Percentiles rank a stretch among this genome's conserved stretches.
Evolutionary conservation across 768 basidiomycete genomes (phyloP).

Genomic region (Pisolithus microcarpus): DNA sequence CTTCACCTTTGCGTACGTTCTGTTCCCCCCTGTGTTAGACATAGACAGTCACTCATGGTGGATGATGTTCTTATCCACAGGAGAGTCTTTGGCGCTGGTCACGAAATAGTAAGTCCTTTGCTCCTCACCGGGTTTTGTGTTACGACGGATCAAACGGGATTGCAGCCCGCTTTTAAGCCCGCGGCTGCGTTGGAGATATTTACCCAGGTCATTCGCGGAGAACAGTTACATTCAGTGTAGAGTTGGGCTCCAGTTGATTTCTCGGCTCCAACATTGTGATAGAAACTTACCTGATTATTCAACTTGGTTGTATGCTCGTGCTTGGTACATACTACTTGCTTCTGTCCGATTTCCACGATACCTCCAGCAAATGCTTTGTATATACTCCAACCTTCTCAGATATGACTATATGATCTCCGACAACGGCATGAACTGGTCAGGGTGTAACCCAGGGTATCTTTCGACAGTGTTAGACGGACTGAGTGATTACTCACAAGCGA

Average conservation of each 20-base stretch:
- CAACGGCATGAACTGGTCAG: no score
- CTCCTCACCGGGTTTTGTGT: background rate
- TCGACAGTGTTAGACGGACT: background rate
- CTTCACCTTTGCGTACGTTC: constrained; percentile 58
- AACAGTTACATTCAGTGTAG: constrained; percentile 48
- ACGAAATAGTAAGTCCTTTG: constrained; percentile 50
- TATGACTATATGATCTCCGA: no score
- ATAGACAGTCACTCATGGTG: background rate
- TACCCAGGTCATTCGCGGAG: constrained; percentile 42
- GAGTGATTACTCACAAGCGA: background rate
- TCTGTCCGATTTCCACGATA: no score
- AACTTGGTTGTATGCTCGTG: no score
- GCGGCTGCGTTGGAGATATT: constrained; percentile 53
- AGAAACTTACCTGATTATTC: no score
- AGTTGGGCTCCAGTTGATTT: background rate
- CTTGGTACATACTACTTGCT: no score
- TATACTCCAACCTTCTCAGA: no score
- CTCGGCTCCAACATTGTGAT: background rate
- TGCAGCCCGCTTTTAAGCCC: constrained; percentile 57
- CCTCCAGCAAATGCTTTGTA: no score
- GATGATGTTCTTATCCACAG: constrained; percentile 21
- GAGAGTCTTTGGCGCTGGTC: constrained; percentile 51
- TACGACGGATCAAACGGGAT: background rate
- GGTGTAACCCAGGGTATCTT: background rate
- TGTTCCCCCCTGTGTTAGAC: background rate